Conservation (phyloP, 1,139 yeast species). For the Eremothecium cymbalariae region DNA sequence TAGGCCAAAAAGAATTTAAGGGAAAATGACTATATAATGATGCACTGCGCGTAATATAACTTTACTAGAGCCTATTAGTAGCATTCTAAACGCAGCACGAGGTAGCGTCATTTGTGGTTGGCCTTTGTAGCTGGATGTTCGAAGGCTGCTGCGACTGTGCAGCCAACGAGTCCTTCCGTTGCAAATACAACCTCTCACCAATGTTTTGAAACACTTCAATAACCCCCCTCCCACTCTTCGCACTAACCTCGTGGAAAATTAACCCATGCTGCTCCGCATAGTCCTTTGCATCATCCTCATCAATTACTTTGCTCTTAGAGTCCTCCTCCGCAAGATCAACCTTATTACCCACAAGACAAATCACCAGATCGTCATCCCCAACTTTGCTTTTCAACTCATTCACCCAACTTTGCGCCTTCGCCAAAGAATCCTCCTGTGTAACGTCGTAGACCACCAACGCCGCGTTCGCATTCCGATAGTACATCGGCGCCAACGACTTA, state of each 20-base stretch:
- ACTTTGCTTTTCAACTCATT: slow-evolving; percentile 91
- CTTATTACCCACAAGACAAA: slow-evolving; percentile 80
- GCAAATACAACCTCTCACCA: slow-evolving; percentile 50
- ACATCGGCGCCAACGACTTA: slow-evolving; percentile 78
- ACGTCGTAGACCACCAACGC: slow-evolving; percentile 76
- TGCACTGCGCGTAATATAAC: neutral
- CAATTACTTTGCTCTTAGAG: slow-evolving; percentile 42
- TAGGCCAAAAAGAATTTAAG: no score
- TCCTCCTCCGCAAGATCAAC: slow-evolving; percentile 48
- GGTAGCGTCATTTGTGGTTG: slow-evolving; percentile 40
- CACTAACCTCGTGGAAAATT: slow-evolving; percentile 85
- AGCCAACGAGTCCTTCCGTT: slow-evolving; percentile 23
- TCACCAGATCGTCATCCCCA: slow-evolving; percentile 59
- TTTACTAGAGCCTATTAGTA: neutral
- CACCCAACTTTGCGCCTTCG: slow-evolving; percentile 92
- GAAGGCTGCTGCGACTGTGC: slow-evolving; percentile 21
- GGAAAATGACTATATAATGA: slow-evolving; percentile 5
- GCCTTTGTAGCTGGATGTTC: slow-evolving; percentile 39
- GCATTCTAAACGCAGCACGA: slow-evolving; percentile 31
- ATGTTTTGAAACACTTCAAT: slow-evolving; percentile 72
- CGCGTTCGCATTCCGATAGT: slow-evolving; percentile 76
- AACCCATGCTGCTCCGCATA: slow-evolving; percentile 70
- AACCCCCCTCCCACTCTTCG: slow-evolving; percentile 82
- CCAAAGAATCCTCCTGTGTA: slow-evolving; percentile 59
- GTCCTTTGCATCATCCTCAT: slow-evolving; percentile 44